Base-by-base conservation (phyloP, 2,329 filamentous ascomycete species). In the Periconia macrospinosa region DNA sequence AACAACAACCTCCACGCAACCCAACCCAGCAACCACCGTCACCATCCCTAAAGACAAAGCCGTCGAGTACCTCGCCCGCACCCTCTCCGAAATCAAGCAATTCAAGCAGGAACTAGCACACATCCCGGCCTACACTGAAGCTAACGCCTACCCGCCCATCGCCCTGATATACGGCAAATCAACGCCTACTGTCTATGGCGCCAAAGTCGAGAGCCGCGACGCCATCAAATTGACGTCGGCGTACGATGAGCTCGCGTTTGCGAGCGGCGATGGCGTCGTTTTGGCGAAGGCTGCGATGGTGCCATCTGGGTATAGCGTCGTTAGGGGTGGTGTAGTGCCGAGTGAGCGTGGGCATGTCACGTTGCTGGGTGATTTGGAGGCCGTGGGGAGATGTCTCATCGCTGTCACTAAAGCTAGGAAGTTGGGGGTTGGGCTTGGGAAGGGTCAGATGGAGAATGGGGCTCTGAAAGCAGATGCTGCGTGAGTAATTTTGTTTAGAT, bases 291-390 rank as follows among this genome's bases (percentile, higher is more conserved):
- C 93, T 56, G 89, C 92, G 0, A 93, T 95, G 90, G 74, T 95
- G 42, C 92, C 92, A 0, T 76, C 83, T 2, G 92, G 92, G 0
- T 97, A 96, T 69, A 81, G 83, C 46, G 79, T 89, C 35, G 90
- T 87, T 1, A 84, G 82, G 44, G 88, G 87, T 13, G 92, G 92
- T 0, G 78, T 91, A 17, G 84, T 96, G 13, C 87, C 85, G 61
- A 92, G 88, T 50, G 91, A 96, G 60, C 81, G 91, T 2, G 92
- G 93, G 0, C 93, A 97, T 76, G 88, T 97, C 35, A 92, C 90
- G 1, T 80, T 97, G 66, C 74, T 97, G 30, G 92, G 92, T 0
- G 92, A 97, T 76, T 70, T 96, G 58, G 86, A 90, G 57, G 91
- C 88, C 0, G 87, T 96, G 0, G 92, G 91, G 0, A 82, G 80